Conservation (phyloP, 2,329 filamentous ascomycete genomes). For the Trichoderma guizhouense region DNA sequence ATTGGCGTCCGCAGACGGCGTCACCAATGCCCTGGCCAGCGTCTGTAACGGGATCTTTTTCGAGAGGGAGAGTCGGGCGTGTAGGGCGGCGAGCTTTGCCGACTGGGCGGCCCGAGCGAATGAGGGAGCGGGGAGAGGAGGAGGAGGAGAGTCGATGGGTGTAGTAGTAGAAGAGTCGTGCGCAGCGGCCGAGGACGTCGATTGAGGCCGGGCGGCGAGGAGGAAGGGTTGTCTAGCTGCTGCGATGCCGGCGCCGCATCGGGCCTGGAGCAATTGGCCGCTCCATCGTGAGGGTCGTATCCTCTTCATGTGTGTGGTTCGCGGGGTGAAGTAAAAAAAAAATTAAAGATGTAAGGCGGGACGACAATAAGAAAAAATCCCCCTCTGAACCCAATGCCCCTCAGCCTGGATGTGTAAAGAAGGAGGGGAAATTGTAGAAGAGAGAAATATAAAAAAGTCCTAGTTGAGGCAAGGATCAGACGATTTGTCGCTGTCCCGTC, state of each 20-base stretch:
- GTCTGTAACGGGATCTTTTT: constrained; percentile 79
- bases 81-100: constrained; percentile 87
- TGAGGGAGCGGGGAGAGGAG: constrained; percentile 65
- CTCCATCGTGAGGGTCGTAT: constrained; percentile 41
- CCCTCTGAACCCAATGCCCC: constrained; percentile 17
- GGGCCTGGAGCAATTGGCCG: constrained; percentile 40
- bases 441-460: background rate
- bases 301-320: constrained; percentile 40
- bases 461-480: constrained; percentile 6
- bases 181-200: constrained; percentile 30
- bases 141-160: constrained; percentile 25
- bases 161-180: constrained; percentile 21
- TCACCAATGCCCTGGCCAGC: constrained; percentile 80
- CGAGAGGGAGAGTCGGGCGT: constrained; percentile 81
- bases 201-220: constrained; percentile 31
- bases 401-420: background rate
- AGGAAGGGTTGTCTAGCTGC: constrained; percentile 28
- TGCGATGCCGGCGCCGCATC: constrained; percentile 26
- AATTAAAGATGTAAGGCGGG: background rate
- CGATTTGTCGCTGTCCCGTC: background rate
- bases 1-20: constrained; percentile 77
- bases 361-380: background rate
- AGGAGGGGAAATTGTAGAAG: background rate
- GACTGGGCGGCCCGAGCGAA: constrained; percentile 66
- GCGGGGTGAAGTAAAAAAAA: background rate